These are phyloP conservation scores for Irpex rosettiformis DNA, from an alignment of 1,284 basidiomycete species.

Conservation along the genomic window DNA sequence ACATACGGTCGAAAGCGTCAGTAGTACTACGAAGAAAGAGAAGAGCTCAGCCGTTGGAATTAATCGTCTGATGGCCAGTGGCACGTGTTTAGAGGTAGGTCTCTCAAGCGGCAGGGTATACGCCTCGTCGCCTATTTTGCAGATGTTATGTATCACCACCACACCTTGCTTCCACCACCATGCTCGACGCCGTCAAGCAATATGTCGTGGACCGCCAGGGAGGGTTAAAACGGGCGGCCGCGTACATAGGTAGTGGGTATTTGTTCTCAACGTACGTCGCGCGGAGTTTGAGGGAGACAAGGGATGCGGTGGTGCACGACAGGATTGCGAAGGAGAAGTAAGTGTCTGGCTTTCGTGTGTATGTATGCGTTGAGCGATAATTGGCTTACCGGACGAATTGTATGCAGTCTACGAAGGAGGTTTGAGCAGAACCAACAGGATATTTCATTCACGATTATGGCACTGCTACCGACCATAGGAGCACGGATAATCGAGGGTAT, in stretches of 20 bases:
- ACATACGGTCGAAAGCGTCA: too few relatives aligned
- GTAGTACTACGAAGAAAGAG: too few relatives aligned
- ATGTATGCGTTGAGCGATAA: neutral
- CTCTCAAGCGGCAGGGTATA: too few relatives aligned
- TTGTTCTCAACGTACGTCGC: slow-evolving; percentile 63
- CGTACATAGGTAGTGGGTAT: slow-evolving; percentile 64
- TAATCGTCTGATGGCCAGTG: neutral
- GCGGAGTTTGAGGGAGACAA: slow-evolving; percentile 64
- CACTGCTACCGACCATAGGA: slow-evolving; percentile 75
- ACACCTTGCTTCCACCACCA: slow-evolving; percentile 15
- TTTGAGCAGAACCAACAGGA: slow-evolving; percentile 85
- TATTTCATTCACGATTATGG: slow-evolving; percentile 77
- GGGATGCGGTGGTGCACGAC: slow-evolving; percentile 63
- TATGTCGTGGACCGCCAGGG: slow-evolving; percentile 49
- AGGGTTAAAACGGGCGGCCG: slow-evolving; percentile 40
- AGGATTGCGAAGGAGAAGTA: slow-evolving; percentile 73
- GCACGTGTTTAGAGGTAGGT: neutral
- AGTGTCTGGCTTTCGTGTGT: slow-evolving; percentile 29
- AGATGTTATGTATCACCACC: slow-evolving; percentile 1
- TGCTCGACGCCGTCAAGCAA: slow-evolving; percentile 24
- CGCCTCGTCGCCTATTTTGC: neutral
- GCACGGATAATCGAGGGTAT: slow-evolving; percentile 71
- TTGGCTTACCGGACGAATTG: neutral
- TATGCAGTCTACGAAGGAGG: slow-evolving; percentile 62
- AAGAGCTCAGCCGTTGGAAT: too few relatives aligned